These are phyloP conservation scores for Fusarium transvaalense DNA, from an alignment of 2,329 filamentous ascomycete species.

Conservation along the genomic window DNA sequence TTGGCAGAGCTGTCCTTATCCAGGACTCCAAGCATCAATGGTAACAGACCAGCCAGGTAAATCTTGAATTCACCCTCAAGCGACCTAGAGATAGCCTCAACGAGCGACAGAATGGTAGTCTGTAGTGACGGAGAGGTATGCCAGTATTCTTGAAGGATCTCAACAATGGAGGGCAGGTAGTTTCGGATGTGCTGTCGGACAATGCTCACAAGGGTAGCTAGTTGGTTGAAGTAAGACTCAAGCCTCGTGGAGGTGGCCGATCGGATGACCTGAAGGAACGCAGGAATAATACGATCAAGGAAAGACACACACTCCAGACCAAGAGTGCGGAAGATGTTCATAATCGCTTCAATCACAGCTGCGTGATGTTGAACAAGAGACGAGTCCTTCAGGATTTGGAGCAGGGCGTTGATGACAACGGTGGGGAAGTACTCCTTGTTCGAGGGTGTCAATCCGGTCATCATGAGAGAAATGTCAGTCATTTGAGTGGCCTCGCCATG, in stretches of 20 bases:
- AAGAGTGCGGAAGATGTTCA: conserved; percentile 97
- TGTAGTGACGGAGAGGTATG: conserved; percentile 83
- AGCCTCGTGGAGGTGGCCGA: conserved; percentile 81
- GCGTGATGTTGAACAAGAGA: conserved; percentile 93
- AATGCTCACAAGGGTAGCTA: conserved; percentile 92
- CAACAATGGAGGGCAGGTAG: conserved; percentile 87
- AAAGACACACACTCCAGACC: conserved; percentile 97
- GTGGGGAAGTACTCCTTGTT: conserved; percentile 99
- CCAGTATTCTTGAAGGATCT: conserved; percentile 92
- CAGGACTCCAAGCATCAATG: conserved; percentile 92
- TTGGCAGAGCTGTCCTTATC: conserved; percentile 84
- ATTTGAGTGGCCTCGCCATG: conserved; percentile 73
- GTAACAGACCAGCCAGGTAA: conserved; percentile 88
- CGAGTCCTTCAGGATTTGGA: conserved; percentile 90
- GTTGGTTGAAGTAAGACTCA: conserved; percentile 97
- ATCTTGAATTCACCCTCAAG: conserved; percentile 98
- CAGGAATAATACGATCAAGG: conserved; percentile 92
- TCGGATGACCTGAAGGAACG: conserved; percentile 89
- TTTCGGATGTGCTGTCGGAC: conserved; percentile 96
- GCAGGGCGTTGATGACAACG: conserved; percentile 94
- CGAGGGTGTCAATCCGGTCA: conserved; percentile 95
- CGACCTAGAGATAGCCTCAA: conserved; percentile 93
- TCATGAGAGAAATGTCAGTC: conserved; percentile 96
- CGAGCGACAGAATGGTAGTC: conserved; percentile 88
- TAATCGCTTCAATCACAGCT: conserved; percentile 94